Percentiles rank a stretch among this genome's conserved stretches.
These are phyloP conservation scores for Plasmodium vinckei DNA, from an alignment of 169 alveolate genomes.

Conservation along the genomic window DNA sequence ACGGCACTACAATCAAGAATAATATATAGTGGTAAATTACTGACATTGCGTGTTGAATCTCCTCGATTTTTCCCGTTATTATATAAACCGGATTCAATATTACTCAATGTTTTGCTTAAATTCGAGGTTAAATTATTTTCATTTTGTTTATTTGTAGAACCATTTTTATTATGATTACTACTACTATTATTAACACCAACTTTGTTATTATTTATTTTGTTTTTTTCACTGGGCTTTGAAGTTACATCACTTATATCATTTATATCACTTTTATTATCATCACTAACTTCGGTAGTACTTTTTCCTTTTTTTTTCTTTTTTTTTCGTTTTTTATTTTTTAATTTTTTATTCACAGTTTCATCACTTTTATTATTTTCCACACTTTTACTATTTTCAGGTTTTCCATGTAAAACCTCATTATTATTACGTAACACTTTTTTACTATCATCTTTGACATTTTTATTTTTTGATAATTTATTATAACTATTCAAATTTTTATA, in stretches of 20 bases:
- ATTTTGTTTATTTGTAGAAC: neutral
- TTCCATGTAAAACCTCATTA: neutral
- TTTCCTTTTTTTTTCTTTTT: slow-evolving; percentile 1
- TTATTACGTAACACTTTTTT: neutral
- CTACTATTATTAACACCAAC: neutral
- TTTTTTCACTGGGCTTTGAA: neutral
- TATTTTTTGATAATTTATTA: neutral
- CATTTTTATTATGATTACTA: neutral
- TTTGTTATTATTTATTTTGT: neutral
- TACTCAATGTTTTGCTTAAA: too few relatives aligned
- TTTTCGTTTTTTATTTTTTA: neutral
- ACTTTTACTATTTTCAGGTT: neutral
- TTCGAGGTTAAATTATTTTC: too few relatives aligned
- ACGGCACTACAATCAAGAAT: slow-evolving; percentile 70
- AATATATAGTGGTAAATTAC: slow-evolving; percentile 51
- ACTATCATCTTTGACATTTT: neutral
- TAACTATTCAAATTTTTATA: too few relatives aligned
- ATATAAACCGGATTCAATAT: neutral
- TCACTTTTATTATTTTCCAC: neutral
- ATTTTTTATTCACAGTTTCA: neutral
- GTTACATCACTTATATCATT: neutral
- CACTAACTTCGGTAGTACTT: neutral
- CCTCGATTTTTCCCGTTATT: slow-evolving; percentile 1
- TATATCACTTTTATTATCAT: slow-evolving; percentile 1
- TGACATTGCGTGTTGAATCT: neutral